phyloP scores from a whole-genome alignment of 805 yeast genomes.

The Starmerella bombi region DNA sequence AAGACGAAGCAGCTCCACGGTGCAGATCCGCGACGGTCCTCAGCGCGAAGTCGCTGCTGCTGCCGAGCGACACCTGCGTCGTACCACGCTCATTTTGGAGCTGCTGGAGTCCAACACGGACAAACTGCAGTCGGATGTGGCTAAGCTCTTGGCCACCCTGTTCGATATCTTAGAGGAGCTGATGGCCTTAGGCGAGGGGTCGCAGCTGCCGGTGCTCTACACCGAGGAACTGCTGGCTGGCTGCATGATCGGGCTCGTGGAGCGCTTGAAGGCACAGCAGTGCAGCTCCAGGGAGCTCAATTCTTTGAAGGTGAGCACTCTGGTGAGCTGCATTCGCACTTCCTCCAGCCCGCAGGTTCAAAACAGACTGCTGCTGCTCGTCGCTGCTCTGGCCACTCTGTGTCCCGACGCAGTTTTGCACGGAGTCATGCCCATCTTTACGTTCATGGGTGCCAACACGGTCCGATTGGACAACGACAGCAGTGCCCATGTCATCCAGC shows the following conservation, averaged over 20 bases:
- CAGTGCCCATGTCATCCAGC: constrained; percentile 82
- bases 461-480: constrained; percentile 94
- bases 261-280: constrained; percentile 25
- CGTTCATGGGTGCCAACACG: constrained; percentile 97
- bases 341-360: constrained; percentile 91
- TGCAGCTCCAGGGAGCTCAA: constrained; percentile 32
- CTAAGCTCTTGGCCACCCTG: constrained; percentile 24
- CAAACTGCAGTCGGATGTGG: constrained; percentile 12
- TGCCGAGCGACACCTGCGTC: constrained; percentile 68
- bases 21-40: constrained; percentile 38
- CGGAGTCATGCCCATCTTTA: constrained; percentile 98
- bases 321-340: constrained; percentile 81
- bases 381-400: constrained; percentile 74
- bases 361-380: constrained; percentile 68
- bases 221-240: constrained; percentile 84
- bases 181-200: constrained; percentile 66
- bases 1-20: constrained; percentile 57
- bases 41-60: constrained; percentile 43
- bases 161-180: constrained; percentile 31
- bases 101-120: constrained; percentile 42
- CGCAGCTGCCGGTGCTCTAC: constrained; percentile 78
- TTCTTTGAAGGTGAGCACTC: constrained; percentile 71
- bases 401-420: constrained; percentile 87
- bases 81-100: constrained; percentile 67
- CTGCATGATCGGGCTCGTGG: constrained; percentile 62